Percentiles rank a stretch among this genome's conserved stretches.
phyloP scores from a whole-genome alignment of 169 alveolate species.

The Plasmodium ovale region DNA sequence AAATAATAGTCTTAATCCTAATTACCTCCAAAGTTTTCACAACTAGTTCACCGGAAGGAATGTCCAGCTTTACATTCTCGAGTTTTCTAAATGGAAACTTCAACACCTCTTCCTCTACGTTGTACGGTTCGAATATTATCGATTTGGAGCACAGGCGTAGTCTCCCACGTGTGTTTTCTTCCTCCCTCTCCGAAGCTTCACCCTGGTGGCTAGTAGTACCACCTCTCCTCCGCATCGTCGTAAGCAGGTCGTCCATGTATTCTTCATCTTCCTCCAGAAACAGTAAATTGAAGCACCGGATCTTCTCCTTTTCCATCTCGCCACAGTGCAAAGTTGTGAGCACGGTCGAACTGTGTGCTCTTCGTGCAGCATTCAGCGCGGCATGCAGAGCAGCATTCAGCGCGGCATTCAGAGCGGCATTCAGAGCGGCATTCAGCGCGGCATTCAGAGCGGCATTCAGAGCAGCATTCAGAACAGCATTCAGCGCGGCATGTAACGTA shows the following conservation, averaged over 20 bases:
- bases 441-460: too few relatives aligned
- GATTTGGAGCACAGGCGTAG: conserved; percentile 88
- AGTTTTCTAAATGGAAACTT: conserved; percentile 80
- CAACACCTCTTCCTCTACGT: conserved; percentile 79
- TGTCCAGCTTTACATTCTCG: conserved; percentile 38
- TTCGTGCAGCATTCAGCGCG: too few relatives aligned
- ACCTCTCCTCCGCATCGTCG: conserved; percentile 25
- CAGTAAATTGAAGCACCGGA: conserved; percentile 83
- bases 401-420: too few relatives aligned
- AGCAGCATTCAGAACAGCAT: too few relatives aligned
- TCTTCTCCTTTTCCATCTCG: conserved; percentile 47
- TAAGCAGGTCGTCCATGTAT: conserved; percentile 80
- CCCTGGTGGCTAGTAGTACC: neutral
- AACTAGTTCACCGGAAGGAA: conserved; percentile 61
- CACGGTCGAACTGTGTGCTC: neutral
- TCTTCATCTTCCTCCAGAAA: conserved; percentile 88
- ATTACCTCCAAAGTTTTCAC: conserved; percentile 80
- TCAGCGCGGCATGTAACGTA: too few relatives aligned
- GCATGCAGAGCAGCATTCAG: too few relatives aligned
- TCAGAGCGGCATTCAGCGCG: too few relatives aligned
- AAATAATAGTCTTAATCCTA: conserved; percentile 79
- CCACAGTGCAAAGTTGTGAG: neutral
- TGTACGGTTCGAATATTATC: conserved; percentile 88
- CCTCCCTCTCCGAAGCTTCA: too few relatives aligned
- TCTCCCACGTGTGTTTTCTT: conserved; percentile 82